Conservation (phyloP, 2,329 filamentous ascomycete genomes). For the Aspergillus novoparasiticus region DNA sequence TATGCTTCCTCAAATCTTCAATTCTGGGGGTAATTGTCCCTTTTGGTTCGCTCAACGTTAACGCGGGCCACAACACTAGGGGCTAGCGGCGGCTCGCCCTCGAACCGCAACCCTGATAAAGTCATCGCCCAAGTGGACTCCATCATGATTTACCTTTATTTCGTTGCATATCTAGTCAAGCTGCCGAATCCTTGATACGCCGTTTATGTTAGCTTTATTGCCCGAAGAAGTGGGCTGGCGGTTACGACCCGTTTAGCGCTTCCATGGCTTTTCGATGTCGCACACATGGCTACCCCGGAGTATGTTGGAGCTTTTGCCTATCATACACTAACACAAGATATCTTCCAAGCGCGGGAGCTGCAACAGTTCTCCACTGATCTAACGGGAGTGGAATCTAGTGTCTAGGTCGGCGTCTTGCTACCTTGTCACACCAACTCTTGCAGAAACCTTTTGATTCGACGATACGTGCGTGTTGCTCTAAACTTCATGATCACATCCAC, state of each 20-base stretch:
- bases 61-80: conserved; percentile 18
- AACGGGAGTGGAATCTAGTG: neutral
- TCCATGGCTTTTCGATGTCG: neutral
- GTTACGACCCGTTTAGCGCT: conserved; percentile 5
- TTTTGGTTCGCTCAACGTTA: conserved; percentile 22
- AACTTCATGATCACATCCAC: neutral
- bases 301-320: neutral
- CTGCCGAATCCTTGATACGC: neutral
- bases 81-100: conserved; percentile 21
- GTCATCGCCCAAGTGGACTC: conserved; percentile 1
- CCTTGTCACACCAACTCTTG: conserved; percentile 7
- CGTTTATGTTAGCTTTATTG: neutral
- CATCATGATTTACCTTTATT: neutral
- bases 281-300: neutral
- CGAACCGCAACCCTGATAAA: neutral
- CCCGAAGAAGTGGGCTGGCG: conserved; percentile 2
- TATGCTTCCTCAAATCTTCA: neutral
- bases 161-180: neutral
- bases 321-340: neutral
- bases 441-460: neutral
- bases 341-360: neutral
- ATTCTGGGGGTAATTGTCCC: neutral
- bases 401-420: neutral
- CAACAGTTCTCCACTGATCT: neutral
- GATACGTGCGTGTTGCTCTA: neutral